Conservation (phyloP, 1,139 yeast species). For the Yamadazyma jaroonii region DNA sequence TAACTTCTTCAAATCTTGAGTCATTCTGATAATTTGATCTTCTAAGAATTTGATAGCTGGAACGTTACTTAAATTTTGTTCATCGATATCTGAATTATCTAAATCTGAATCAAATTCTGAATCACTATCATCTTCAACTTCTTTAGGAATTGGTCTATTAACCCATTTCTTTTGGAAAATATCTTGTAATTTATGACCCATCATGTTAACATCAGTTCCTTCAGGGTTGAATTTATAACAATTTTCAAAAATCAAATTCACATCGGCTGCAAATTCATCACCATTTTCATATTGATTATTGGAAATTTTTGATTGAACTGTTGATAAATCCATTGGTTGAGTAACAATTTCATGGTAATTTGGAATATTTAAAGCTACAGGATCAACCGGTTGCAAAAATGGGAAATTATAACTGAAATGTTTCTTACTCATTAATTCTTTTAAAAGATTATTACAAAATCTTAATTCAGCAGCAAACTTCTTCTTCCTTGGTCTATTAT, state of each 20-base stretch:
- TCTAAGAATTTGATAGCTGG: conserved; percentile 91
- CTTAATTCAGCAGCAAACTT: conserved; percentile 87
- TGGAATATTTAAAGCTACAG: conserved; percentile 90
- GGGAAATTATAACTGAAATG: conserved; percentile 86
- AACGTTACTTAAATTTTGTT: conserved; percentile 63
- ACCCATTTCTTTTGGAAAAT: conserved; percentile 88
- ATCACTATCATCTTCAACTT: conserved; percentile 38
- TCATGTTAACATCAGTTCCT: conserved; percentile 89
- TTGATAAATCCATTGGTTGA: conserved; percentile 93
- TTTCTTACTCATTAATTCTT: conserved; percentile 80
- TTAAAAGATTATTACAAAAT: conserved; percentile 78
- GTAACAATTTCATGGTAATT: conserved; percentile 81
- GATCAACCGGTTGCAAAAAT: conserved; percentile 90
- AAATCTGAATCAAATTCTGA: conserved; percentile 38
- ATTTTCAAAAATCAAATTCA: conserved; percentile 78
- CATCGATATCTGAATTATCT: conserved; percentile 72
- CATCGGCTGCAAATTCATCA: conserved; percentile 82
- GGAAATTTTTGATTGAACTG: conserved; percentile 74
- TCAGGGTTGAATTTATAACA: conserved; percentile 94
- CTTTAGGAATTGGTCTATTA: conserved; percentile 76
- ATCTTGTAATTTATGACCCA: conserved; percentile 90
- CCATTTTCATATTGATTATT: conserved; percentile 88
- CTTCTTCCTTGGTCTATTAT: conserved; percentile 86
- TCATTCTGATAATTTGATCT: conserved; percentile 82
- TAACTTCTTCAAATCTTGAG: conserved; percentile 76